Conservation (phyloP, 805 yeast species). For the Sugiyamaella valdiviana region DNA sequence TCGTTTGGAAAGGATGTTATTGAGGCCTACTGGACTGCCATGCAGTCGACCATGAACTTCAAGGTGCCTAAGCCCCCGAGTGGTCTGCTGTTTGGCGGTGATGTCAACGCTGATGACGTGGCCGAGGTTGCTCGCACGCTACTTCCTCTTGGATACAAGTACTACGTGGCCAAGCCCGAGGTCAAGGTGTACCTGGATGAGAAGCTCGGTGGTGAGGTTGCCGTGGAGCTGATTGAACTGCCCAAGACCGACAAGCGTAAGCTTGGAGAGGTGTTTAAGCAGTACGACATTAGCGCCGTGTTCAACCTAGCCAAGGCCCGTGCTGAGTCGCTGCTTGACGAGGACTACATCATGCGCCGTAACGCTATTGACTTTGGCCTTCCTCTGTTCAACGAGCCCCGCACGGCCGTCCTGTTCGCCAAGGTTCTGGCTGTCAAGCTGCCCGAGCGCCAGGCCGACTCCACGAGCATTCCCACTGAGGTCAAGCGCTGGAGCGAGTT, state of each 20-base stretch:
- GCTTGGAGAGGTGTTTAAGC: slow-evolving; percentile 87
- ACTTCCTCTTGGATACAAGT: slow-evolving; percentile 70
- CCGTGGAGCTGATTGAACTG: slow-evolving; percentile 70
- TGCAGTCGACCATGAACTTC: slow-evolving; percentile 97
- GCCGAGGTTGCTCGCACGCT: slow-evolving; percentile 68
- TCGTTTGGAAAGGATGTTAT: slow-evolving; percentile 80
- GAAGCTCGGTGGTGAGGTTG: slow-evolving; percentile 35
- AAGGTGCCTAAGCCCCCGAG: slow-evolving; percentile 84
- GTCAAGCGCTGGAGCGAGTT: slow-evolving; percentile 96
- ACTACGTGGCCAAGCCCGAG: slow-evolving; percentile 66
- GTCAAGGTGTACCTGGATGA: slow-evolving; percentile 64
- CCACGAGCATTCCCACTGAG: slow-evolving; percentile 63
- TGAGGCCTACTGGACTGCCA: slow-evolving; percentile 97
- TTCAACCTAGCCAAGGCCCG: slow-evolving; percentile 87
- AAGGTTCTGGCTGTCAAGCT: slow-evolving; percentile 70
- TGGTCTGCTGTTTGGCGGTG: slow-evolving; percentile 94
- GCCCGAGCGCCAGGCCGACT: slow-evolving; percentile 45
- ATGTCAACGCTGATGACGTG: slow-evolving; percentile 60
- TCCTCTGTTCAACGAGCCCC: slow-evolving; percentile 94
- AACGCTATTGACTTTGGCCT: slow-evolving; percentile 97
- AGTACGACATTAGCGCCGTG: slow-evolving; percentile 76
- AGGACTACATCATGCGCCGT: slow-evolving; percentile 97
- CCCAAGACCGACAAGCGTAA: slow-evolving; percentile 91
- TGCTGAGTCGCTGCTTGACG: slow-evolving; percentile 77
- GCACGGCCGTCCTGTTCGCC: slow-evolving; percentile 83